Percentiles rank a stretch among this genome's conserved stretches.
Conservation (phyloP, 2,329 filamentous ascomycete species). For the Sclerotinia minor region DNA sequence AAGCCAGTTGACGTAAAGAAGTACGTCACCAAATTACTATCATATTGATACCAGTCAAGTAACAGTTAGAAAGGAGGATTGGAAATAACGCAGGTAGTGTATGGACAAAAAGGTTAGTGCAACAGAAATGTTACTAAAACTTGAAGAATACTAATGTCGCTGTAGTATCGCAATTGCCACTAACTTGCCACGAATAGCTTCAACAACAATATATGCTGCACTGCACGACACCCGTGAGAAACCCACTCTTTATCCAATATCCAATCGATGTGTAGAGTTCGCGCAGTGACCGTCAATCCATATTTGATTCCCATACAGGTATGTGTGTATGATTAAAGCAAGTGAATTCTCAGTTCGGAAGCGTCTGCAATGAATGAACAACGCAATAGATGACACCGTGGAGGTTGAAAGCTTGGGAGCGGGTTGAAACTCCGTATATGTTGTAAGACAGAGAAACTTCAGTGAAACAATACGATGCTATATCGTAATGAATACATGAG, state of each 20-base stretch:
- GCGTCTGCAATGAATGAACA: neutral
- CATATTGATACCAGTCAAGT: neutral
- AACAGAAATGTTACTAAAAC: neutral
- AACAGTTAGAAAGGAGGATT: neutral
- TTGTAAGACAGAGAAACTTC: neutral
- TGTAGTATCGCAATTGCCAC: neutral
- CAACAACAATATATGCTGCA: neutral
- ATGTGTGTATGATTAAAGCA: neutral
- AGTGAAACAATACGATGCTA: neutral
- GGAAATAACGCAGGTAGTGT: neutral
- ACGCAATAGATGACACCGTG: neutral
- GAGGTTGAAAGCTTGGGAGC: neutral
- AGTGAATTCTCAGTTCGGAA: neutral
- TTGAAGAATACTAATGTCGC: neutral
- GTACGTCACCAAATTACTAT: too few species aligned
- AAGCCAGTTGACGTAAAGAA: neutral
- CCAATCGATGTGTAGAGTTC: neutral
- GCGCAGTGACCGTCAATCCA: neutral
- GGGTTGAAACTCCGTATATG: neutral
- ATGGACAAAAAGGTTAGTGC: neutral
- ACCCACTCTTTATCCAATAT: neutral
- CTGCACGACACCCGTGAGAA: neutral
- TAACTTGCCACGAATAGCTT: neutral
- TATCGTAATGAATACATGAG: neutral
- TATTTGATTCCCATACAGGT: neutral